phyloP scores from a whole-genome alignment of 1,139 yeast genomes.

The Candida freyschussii region DNA sequence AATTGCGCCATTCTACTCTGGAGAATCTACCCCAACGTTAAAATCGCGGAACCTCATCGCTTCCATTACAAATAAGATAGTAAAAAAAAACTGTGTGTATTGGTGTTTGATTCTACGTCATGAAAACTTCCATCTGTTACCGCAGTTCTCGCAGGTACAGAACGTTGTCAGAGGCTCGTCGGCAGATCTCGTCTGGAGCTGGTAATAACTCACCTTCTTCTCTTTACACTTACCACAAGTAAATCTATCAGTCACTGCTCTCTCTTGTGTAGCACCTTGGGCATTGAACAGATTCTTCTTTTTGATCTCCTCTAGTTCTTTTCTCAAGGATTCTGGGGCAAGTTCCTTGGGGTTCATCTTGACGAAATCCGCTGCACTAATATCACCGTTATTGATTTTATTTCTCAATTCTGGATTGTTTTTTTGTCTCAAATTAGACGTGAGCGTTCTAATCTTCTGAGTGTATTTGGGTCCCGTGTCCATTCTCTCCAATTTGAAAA shows the following conservation, averaged over 20 bases:
- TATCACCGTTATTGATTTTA: constrained; percentile 60
- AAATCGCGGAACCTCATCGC: too few species aligned
- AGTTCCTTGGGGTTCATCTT: constrained; percentile 86
- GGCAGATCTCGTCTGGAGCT: constrained; percentile 96
- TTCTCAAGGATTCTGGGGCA: constrained; percentile 87
- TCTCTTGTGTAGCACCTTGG: constrained; percentile 95
- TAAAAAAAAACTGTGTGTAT: too few species aligned
- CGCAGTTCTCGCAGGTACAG: constrained; percentile 96
- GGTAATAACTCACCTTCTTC: constrained; percentile 93
- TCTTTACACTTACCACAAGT: constrained; percentile 98
- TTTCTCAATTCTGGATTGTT: constrained; percentile 81
- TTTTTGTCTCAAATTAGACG: constrained; percentile 67
- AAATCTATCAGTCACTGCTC: constrained; percentile 94
- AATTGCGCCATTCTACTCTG: too few species aligned
- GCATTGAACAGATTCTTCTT: constrained; percentile 92
- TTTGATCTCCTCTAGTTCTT: constrained; percentile 80
- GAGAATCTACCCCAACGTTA: too few species aligned
- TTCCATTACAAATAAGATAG: too few species aligned
- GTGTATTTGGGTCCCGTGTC: constrained; percentile 31
- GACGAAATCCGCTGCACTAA: constrained; percentile 61
- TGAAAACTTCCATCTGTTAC: constrained; percentile 95
- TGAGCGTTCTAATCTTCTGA: constrained; percentile 21
- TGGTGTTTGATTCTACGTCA: too few species aligned
- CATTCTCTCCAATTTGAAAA: constrained; percentile 55
- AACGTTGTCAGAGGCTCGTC: constrained; percentile 98